Evolutionary conservation across 257 asterid species (phyloP).

Genomic region (Jacaranda mimosifolia): DNA sequence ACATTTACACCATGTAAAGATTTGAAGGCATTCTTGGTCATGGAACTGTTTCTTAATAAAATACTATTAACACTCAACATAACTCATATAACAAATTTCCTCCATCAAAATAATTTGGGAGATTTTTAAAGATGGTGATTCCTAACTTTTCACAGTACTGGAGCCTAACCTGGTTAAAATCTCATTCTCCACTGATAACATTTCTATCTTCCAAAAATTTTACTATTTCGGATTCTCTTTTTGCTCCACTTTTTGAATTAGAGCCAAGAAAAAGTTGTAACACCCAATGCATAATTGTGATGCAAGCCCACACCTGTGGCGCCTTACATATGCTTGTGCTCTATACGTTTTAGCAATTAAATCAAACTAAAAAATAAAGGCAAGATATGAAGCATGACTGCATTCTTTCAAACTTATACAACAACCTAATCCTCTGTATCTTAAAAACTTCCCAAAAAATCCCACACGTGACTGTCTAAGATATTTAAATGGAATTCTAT

Average conservation of each 20-base stretch:
- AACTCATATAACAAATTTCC: background rate
- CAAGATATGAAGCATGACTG: conserved; percentile 5
- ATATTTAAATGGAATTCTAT: background rate
- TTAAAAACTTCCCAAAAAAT: background rate
- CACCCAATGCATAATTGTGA: background rate
- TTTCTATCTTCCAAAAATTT: no score
- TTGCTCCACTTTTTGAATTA: background rate
- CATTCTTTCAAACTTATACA: background rate
- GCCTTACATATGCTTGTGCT: background rate
- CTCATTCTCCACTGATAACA: no score
- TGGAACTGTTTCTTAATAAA: background rate
- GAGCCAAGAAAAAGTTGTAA: background rate
- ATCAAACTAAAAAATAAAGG: background rate
- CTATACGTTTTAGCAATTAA: background rate
- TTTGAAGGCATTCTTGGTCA: conserved; percentile 10
- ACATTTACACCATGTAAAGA: background rate
- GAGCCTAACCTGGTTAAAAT: no score
- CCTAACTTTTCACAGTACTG: background rate
- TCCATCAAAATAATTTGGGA: background rate
- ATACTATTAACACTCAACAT: no score
- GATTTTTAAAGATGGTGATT: background rate
- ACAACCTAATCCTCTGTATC: conserved; percentile 2
- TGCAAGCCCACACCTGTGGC: background rate
- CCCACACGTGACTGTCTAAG: background rate
- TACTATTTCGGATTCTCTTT: no score